Evolutionary conservation across 805 yeast genomes (phyloP).

Genomic region (Pichia membranifaciens): DNA sequence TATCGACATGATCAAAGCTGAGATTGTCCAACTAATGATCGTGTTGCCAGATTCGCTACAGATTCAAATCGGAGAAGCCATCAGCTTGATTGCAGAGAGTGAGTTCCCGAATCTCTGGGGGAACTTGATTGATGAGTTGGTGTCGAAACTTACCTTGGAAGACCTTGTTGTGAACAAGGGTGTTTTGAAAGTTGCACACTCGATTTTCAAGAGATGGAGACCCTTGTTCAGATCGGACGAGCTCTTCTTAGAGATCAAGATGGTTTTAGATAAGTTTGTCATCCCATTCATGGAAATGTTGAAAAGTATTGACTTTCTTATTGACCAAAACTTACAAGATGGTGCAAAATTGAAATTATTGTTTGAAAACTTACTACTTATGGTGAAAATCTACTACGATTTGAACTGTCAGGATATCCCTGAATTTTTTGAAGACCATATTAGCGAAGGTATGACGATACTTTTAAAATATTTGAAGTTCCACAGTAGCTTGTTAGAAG

Average conservation of each 20-base stretch:
- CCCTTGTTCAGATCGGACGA: conserved; percentile 90
- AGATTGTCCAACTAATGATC: conserved; percentile 84
- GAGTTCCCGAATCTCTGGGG: conserved; percentile 95
- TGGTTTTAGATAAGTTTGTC: conserved; percentile 80
- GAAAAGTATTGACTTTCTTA: conserved; percentile 58
- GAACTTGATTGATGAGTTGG: conserved; percentile 65
- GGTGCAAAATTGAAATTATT: conserved; percentile 48
- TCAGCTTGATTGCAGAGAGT: conserved; percentile 87
- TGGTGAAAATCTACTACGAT: conserved; percentile 82
- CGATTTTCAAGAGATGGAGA: conserved; percentile 95
- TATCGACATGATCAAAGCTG: conserved; percentile 61
- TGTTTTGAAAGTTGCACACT: conserved; percentile 86
- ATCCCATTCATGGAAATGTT: conserved; percentile 72
- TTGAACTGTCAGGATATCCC: conserved; percentile 97
- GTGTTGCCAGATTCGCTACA: conserved; percentile 72
- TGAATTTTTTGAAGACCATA: conserved; percentile 91
- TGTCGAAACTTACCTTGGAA: conserved; percentile 53
- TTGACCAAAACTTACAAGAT: conserved; percentile 41
- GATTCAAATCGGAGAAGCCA: conserved; percentile 91
- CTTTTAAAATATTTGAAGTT: conserved; percentile 75
- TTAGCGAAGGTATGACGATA: conserved; percentile 69
- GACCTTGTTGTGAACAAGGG: conserved; percentile 77
- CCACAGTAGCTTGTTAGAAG: conserved; percentile 47
- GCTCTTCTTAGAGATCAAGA: conserved; percentile 76
- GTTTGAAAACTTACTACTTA: conserved; percentile 63